Conservation (phyloP, 768 basidiomycete genomes). For the Phallus indusiatus region DNA sequence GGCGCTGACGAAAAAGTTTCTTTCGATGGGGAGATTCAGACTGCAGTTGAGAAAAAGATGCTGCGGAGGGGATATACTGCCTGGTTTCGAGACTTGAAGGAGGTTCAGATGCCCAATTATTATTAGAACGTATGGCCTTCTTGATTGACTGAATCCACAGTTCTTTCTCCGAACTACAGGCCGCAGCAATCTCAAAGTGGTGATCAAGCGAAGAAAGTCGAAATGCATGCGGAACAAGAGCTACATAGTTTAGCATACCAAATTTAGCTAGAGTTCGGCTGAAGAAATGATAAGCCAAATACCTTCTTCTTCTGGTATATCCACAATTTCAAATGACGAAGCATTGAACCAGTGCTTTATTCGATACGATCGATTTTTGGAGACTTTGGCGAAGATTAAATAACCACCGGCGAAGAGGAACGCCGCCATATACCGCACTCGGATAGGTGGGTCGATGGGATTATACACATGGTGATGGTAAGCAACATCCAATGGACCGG, state of each 20-base stretch:
- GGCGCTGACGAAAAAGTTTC: background rate
- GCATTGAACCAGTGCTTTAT: constrained; percentile 84
- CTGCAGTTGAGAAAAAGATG: background rate
- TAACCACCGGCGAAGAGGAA: constrained; percentile 86
- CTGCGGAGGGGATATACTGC: background rate
- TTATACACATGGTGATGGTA: constrained; percentile 46
- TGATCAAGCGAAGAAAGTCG: constrained; percentile 60
- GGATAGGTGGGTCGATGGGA: constrained; percentile 35
- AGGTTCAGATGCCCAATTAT: constrained; percentile 51
- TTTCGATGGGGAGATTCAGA: background rate
- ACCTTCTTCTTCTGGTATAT: constrained; percentile 69
- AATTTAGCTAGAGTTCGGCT: too few species aligned
- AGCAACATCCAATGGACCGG: constrained; percentile 86
- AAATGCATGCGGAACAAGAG: constrained; percentile 73
- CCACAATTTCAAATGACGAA: constrained; percentile 58
- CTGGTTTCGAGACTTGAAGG: constrained; percentile 44
- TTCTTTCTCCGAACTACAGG: constrained; percentile 75
- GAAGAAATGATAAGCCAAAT: constrained; percentile 29
- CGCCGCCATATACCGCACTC: constrained; percentile 80
- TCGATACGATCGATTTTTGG: constrained; percentile 62
- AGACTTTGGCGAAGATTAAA: constrained; percentile 77
- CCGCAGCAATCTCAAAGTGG: constrained; percentile 77
- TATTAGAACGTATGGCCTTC: constrained; percentile 33
- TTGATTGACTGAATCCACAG: constrained; percentile 73
- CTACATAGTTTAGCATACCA: too few species aligned